phyloP scores from a whole-genome alignment of 176 grass and related monocot species.

The Carex parvula region DNA sequence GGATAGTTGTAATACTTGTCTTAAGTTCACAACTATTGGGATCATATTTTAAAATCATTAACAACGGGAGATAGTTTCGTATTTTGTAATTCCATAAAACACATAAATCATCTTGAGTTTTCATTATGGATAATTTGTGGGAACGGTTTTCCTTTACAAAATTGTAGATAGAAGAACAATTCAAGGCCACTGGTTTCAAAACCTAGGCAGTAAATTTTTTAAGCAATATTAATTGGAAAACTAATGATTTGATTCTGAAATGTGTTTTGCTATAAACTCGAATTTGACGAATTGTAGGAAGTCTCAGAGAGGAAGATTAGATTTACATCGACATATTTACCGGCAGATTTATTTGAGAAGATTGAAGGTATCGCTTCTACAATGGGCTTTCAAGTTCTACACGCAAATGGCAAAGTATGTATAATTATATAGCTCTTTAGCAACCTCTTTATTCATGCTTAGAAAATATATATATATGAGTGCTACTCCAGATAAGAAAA shows the following conservation, averaged over 20 bases:
- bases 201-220: neutral
- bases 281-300: constrained; percentile 46
- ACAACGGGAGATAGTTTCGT: neutral
- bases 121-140: neutral
- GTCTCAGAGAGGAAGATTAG: constrained; percentile 78
- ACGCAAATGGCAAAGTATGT: constrained; percentile 63
- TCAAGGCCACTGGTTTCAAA: neutral
- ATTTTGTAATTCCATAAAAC: neutral
- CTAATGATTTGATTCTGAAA: neutral
- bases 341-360: constrained; percentile 76
- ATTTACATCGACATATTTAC: constrained; percentile 80
- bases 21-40: neutral
- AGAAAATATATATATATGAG: neutral
- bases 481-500: neutral
- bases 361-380: constrained; percentile 57
- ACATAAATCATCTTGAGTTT: neutral
- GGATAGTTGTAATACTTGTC: neutral
- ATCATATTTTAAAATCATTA: neutral
- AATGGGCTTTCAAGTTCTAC: constrained; percentile 77
- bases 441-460: neutral
- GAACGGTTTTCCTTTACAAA: neutral
- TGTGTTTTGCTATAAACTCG: neutral
- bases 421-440: neutral
- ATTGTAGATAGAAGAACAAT: neutral
- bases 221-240: neutral